phyloP scores from a whole-genome alignment of 2,329 filamentous ascomycete species.

The Colletotrichum falcatum region DNA sequence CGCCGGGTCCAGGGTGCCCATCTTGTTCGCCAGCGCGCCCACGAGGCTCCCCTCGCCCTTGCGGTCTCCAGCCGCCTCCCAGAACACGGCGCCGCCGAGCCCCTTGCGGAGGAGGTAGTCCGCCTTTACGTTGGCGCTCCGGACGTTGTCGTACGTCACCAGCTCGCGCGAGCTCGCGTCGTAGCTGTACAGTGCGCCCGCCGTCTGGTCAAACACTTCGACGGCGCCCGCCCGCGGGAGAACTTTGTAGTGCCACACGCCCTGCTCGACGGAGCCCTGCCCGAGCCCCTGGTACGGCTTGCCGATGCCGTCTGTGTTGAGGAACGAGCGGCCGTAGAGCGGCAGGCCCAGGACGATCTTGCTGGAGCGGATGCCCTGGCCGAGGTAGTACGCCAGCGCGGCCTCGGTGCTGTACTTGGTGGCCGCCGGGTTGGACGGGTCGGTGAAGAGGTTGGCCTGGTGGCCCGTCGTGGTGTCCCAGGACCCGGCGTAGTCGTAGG shows the following conservation, averaged over 20 bases:
- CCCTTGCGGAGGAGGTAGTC: slow-evolving; percentile 69
- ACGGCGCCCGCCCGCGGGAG: slow-evolving; percentile 71
- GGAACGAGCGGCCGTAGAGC: slow-evolving; percentile 83
- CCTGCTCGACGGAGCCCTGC: slow-evolving; percentile 66
- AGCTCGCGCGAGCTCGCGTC: slow-evolving; percentile 69
- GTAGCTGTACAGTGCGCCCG: slow-evolving; percentile 79
- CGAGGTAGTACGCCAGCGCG: slow-evolving; percentile 73
- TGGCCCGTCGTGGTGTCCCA: slow-evolving; percentile 75
- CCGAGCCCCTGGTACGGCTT: slow-evolving; percentile 73
- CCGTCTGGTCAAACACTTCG: slow-evolving; percentile 67
- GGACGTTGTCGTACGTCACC: slow-evolving; percentile 76
- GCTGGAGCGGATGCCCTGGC: slow-evolving; percentile 65
- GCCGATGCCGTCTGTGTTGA: slow-evolving; percentile 75
- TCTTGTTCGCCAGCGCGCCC: slow-evolving; percentile 57
- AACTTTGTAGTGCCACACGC: slow-evolving; percentile 79
- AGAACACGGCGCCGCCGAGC: slow-evolving; percentile 85
- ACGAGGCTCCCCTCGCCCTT: slow-evolving; percentile 68
- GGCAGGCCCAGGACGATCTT: slow-evolving; percentile 84
- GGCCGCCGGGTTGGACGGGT: slow-evolving; percentile 59
- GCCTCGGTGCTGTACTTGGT: slow-evolving; percentile 78
- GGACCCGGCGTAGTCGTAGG: slow-evolving; percentile 77
- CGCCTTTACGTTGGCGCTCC: slow-evolving; percentile 70
- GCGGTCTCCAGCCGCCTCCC: slow-evolving; percentile 81
- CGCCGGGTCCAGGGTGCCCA: slow-evolving; percentile 62
- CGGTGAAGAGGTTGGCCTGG: slow-evolving; percentile 75